Evolutionary conservation across 352 stramenopile species (phyloP), one percentile per base, ranked within the genome.

Genomic region (Globisporangium acanthophoron): DNA sequence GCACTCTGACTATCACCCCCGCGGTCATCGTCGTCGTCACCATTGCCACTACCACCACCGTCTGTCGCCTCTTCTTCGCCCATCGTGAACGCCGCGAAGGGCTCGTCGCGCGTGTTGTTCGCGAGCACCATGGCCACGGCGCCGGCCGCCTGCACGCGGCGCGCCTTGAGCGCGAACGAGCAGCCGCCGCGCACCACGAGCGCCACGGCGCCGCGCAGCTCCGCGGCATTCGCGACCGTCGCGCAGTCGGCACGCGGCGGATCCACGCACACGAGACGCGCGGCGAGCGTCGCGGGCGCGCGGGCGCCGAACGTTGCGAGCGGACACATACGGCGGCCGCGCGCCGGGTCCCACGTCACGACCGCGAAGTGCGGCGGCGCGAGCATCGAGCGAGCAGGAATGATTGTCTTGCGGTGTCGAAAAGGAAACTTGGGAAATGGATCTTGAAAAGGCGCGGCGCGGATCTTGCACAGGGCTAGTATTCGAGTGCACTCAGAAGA

Each of bases 161-260:
- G 67, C 15, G 81, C 77, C 65, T 91, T 91, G 44, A 78, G 69
- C 7, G 69, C 67, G 20, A 91, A 89, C 39, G 77, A 87, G 66
- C 79, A 91, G 24, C 80, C 79, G 18, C 79, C 81, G 6, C 79
- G 81, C 29, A 87, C 76, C 20, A 89, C 81, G 20, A 89, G 57
- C 37, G 76, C 81, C 24, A 91, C 76, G 20, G 73, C 54, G 18
- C 77, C 81, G 0, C 52, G 61, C 27, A 92, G 55, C 4, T 80
- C 77, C 1, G 47, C 47, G 18, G 70, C 70, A 48, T 90, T 88
- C 39, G 64, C 52, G 12, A 92, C 61, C 47, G 69, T 46, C 7
- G 68, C 63, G n/a, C 71, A 62, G 58, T 88, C 81, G 5, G 82
- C 82, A 6, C 73, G 77, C 20, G 79, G 75, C 18, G 79, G 81